Evolutionary conservation across 768 basidiomycete species (phyloP).

Genomic region (Dacryopinax spathularia): DNA sequence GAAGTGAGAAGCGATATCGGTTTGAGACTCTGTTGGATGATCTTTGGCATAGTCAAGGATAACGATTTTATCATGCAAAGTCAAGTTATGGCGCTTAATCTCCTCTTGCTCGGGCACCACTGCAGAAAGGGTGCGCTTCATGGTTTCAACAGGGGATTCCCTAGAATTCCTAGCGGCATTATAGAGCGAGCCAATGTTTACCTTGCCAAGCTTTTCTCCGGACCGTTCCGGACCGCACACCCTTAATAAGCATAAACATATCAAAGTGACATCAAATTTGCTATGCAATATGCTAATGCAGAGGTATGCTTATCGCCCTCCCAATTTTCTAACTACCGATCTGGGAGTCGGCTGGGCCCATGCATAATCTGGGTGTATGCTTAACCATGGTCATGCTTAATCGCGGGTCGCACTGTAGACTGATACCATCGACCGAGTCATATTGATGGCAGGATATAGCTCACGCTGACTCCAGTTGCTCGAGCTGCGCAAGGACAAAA

Average conservation of each 20-base stretch:
- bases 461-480: too few relatives aligned
- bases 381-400: too few relatives aligned
- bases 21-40: neutral
- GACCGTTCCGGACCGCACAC: neutral
- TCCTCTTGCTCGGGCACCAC: neutral
- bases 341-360: neutral
- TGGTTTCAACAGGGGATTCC: neutral
- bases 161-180: too few relatives aligned
- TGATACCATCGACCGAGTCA: too few relatives aligned
- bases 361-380: neutral
- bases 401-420: too few relatives aligned
- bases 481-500: too few relatives aligned
- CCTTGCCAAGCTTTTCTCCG: neutral
- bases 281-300: neutral
- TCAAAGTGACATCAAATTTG: neutral
- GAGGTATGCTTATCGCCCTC: neutral
- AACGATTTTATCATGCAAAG: conserved; percentile 2
- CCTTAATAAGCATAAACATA: neutral
- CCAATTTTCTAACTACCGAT: neutral
- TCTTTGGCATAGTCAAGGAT: neutral
- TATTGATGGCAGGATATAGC: too few relatives aligned
- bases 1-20: neutral
- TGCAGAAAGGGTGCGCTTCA: neutral
- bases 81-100: neutral
- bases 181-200: too few relatives aligned